phyloP scores from a whole-genome alignment of 352 stramenopile species.

The Globisporangium spiculum region DNA sequence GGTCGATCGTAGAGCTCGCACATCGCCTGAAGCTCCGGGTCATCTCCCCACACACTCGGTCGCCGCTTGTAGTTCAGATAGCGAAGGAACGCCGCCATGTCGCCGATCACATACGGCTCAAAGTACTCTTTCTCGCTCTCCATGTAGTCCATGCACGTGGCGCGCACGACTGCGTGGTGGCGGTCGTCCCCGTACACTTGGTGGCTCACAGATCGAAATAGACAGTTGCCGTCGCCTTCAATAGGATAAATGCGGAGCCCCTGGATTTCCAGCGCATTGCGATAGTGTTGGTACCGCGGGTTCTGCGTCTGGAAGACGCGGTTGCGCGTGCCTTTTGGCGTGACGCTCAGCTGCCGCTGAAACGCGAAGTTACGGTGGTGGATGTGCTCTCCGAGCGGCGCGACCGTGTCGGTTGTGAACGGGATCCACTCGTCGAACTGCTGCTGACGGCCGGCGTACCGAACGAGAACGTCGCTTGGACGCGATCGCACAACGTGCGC shows the following conservation, averaged over 20 bases:
- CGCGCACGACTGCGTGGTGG: constrained; percentile 89
- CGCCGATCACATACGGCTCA: constrained; percentile 88
- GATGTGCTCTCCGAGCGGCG: constrained; percentile 60
- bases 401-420: constrained; percentile 53
- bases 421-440: constrained; percentile 75
- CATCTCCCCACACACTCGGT: constrained; percentile 93
- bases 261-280: constrained; percentile 39
- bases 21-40: constrained; percentile 95
- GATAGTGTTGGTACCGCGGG: constrained; percentile 76
- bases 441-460: constrained; percentile 59
- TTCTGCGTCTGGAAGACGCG: constrained; percentile 73
- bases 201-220: constrained; percentile 95
- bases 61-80: constrained; percentile 92
- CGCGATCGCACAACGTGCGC: constrained; percentile 50
- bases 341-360: constrained; percentile 47
- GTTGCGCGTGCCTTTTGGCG: constrained; percentile 31
- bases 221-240: constrained; percentile 96
- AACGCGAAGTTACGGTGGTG: constrained; percentile 18
- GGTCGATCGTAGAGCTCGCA: constrained; percentile 93
- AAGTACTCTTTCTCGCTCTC: constrained; percentile 91
- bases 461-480: constrained; percentile 51
- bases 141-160: constrained; percentile 96
- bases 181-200: constrained; percentile 94
- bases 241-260: constrained; percentile 62
- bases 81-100: constrained; percentile 80